These are phyloP conservation scores for Dichotomopilus funicola DNA, from an alignment of 2,329 filamentous ascomycete genomes.

Conservation along the genomic window DNA sequence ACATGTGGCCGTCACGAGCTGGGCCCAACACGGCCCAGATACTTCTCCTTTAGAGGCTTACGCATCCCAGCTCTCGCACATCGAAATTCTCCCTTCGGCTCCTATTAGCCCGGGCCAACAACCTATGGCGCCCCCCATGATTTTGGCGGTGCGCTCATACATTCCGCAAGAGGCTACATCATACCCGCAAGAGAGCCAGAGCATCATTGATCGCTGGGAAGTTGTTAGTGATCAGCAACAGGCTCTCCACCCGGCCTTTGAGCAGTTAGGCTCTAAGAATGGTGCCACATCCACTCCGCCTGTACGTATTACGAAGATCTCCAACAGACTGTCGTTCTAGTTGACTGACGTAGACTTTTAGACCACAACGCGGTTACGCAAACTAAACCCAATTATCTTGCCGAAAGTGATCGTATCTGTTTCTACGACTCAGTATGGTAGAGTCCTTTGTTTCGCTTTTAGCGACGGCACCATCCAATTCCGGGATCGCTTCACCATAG, in stretches of 20 bases:
- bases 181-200: constrained; percentile 60
- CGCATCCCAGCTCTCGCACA: constrained; percentile 61
- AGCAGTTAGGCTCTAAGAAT: constrained; percentile 57
- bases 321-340: not conserved
- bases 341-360: constrained; percentile 15
- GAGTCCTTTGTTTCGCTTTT: constrained; percentile 63
- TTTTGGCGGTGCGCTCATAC: constrained; percentile 68
- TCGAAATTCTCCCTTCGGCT: constrained; percentile 65
- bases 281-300: constrained; percentile 46
- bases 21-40: constrained; percentile 43
- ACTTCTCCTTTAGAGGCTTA: constrained; percentile 42
- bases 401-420: constrained; percentile 67
- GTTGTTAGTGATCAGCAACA: constrained; percentile 61
- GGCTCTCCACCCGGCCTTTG: constrained; percentile 66
- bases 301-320: constrained; percentile 9
- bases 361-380: constrained; percentile 44
- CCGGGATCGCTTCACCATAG: constrained; percentile 68
- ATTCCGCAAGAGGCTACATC: constrained; percentile 47
- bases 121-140: constrained; percentile 41
- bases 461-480: constrained; percentile 79
- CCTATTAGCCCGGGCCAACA: constrained; percentile 31
- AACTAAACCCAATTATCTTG: constrained; percentile 60
- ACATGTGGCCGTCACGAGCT: constrained; percentile 52
- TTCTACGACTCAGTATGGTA: constrained; percentile 62
- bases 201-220: constrained; percentile 78